Evolutionary conservation across 208 protist genomes (phyloP).

Genomic region (Acanthamoeba castellanii): DNA sequence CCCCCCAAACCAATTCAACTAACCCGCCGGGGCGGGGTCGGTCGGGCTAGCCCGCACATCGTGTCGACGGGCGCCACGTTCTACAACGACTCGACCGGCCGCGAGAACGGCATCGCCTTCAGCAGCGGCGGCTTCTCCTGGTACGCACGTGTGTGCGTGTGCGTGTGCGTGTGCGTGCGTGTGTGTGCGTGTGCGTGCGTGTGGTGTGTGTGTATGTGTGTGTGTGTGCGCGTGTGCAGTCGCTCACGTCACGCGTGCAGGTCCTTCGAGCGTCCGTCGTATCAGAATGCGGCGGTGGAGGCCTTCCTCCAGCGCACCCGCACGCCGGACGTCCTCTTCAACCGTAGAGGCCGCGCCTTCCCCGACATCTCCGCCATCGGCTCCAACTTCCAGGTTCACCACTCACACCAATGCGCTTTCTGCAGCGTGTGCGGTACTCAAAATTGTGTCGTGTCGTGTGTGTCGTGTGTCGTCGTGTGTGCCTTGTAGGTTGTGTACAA

Average conservation of each 20-base stretch:
- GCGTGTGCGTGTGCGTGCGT: no score
- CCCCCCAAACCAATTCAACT: no score
- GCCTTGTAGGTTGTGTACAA: neutral
- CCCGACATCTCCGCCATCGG: conserved; percentile 64
- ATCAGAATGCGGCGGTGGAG: neutral
- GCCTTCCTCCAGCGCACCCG: neutral
- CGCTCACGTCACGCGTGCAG: no score
- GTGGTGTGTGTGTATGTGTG: no score
- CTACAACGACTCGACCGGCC: neutral
- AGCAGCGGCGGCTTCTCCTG: conserved; percentile 42
- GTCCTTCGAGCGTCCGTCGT: neutral
- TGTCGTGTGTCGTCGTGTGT: no score
- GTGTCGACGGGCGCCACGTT: neutral
- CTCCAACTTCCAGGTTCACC: conserved; percentile 35
- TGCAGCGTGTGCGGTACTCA: neutral
- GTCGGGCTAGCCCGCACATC: conserved; percentile 32
- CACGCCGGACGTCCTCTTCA: conserved; percentile 18
- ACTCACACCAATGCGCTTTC: neutral
- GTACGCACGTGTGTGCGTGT: neutral
- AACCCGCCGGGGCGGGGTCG: no score
- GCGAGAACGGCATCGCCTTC: conserved; percentile 21
- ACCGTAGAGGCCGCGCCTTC: conserved; percentile 37
- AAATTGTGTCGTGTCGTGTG: no score
- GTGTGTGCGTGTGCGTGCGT: no score
- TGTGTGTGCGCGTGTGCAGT: no score